Conservation (phyloP, 2,329 filamentous ascomycete species). For the Gnomoniopsis smithogilvyi region DNA sequence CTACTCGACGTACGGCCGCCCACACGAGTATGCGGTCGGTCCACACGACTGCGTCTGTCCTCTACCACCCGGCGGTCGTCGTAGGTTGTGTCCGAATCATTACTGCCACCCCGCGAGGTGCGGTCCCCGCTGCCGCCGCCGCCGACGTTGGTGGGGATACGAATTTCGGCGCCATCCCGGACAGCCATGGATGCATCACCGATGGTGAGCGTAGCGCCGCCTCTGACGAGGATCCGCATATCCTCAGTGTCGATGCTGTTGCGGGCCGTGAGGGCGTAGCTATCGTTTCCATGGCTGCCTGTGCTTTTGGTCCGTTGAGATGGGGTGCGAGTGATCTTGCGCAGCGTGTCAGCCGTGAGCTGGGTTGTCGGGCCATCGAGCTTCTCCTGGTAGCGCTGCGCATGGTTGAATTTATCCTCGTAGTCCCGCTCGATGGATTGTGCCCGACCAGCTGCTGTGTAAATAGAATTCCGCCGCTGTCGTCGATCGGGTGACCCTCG, state of each 20-base stretch:
- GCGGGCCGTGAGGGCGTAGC: constrained; percentile 58
- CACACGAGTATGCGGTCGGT: constrained; percentile 40
- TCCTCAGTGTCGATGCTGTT: constrained; percentile 53
- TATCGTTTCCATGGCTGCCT: constrained; percentile 60
- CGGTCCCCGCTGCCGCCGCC: constrained; percentile 45
- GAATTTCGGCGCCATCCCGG: constrained; percentile 57
- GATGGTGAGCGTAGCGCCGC: constrained; percentile 53
- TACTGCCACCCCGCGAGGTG: constrained; percentile 21
- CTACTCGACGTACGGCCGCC: constrained; percentile 45
- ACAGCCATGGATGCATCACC: constrained; percentile 58
- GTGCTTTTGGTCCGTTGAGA: constrained; percentile 58
- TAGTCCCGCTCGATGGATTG: constrained; percentile 24
- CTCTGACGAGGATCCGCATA: constrained; percentile 59
- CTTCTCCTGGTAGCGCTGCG: constrained; percentile 50
- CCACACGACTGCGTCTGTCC: constrained; percentile 32
- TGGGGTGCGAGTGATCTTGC: constrained; percentile 47
- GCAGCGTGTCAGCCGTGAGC: constrained; percentile 55
- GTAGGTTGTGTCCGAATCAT: constrained; percentile 42
- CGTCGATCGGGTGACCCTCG: constrained; percentile 32
- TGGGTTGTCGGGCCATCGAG: constrained; percentile 41
- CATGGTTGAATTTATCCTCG: constrained; percentile 40
- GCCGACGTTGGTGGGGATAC: constrained; percentile 40
- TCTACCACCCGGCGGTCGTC: constrained; percentile 45
- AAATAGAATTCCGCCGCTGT: constrained; percentile 39
- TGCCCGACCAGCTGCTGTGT: constrained; percentile 26